Base-by-base conservation (phyloP, 1,139 yeast species). In the Lodderomyces metapsilosis region DNA sequence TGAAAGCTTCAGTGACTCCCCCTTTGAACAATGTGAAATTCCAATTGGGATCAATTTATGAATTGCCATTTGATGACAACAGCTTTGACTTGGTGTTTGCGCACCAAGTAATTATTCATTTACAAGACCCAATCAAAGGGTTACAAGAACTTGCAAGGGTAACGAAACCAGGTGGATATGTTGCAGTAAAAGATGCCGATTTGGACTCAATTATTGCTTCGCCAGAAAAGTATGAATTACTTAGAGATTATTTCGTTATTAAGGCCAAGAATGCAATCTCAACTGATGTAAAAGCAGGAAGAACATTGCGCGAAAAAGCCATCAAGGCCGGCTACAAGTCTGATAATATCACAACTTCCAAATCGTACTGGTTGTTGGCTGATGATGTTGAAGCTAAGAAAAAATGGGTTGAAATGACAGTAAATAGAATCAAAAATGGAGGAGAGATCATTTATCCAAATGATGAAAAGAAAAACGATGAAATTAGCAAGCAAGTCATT, bases 51-150 rank as follows among this genome's bases (percentile, higher is more conserved):
- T 65, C 68, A 15, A 62, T 59, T 21, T 61, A 58, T 41, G 42
- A 53, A 4, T 52, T 69, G 41, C 67, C 68, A 3, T 69, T 57
- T 44, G 57, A 54, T 3, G 73, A 70, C 46, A 51, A 64, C 35
- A 43, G 62, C 2, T 70, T 70, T 49, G 76, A 70, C 43, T 49
- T 70, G 13, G 71, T 68, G 2, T 60, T 57, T 50, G 58, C 67
- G 15, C 73, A 66, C 45, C 75, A 69, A 46, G 74, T 69, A 2
- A 43, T 69, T 11, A 54, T 68, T 32, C 74, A 70, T 43, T 51
- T 69, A 37, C 52, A 54, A 17, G 64, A 66, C 38, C 72, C 70
- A 1, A 55, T 59, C 4, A 21, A 31, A 4, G 65, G 61, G 0
- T 50, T 72, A 20, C 46, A 51, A 12, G 77, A 72, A 42, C 42